Percentiles rank a stretch among this genome's conserved stretches.
These are phyloP conservation scores for Dendrothele bispora DNA, from an alignment of 768 basidiomycete species.

Conservation along the genomic window DNA sequence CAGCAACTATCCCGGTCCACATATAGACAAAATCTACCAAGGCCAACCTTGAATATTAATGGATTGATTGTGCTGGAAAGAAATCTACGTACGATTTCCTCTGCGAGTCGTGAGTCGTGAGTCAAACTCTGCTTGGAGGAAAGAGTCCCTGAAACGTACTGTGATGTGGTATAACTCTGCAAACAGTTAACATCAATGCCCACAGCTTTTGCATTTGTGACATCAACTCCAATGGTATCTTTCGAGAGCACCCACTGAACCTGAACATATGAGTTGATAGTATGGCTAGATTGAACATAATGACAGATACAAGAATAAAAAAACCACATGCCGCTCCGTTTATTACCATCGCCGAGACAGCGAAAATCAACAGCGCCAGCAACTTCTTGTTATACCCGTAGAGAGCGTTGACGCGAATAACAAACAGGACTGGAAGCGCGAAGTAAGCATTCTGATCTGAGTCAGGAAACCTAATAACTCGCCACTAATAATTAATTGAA, in stretches of 20 bases:
- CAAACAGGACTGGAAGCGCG: background rate
- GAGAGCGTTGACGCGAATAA: background rate
- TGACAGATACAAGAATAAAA: background rate
- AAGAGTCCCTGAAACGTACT: background rate
- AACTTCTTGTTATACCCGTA: background rate
- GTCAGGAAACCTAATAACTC: background rate
- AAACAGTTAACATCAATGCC: background rate
- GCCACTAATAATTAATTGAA: slow-evolving; percentile 1
- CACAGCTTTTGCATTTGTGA: background rate
- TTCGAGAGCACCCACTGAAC: background rate
- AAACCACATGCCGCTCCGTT: background rate
- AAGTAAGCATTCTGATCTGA: background rate
- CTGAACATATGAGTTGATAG: background rate
- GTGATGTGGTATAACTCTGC: background rate
- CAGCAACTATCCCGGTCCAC: slow-evolving; percentile 1
- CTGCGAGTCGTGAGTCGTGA: too few relatives aligned
- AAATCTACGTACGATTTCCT: slow-evolving; percentile 5
- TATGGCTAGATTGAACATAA: background rate
- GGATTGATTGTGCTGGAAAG: background rate
- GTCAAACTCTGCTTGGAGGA: too few relatives aligned
- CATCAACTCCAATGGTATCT: background rate
- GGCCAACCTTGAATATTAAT: too few relatives aligned
- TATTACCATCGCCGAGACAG: background rate
- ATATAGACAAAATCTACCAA: background rate
- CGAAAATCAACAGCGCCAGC: background rate